Conservation (phyloP, 1,284 basidiomycete species). For the Calocybe gambosa region DNA sequence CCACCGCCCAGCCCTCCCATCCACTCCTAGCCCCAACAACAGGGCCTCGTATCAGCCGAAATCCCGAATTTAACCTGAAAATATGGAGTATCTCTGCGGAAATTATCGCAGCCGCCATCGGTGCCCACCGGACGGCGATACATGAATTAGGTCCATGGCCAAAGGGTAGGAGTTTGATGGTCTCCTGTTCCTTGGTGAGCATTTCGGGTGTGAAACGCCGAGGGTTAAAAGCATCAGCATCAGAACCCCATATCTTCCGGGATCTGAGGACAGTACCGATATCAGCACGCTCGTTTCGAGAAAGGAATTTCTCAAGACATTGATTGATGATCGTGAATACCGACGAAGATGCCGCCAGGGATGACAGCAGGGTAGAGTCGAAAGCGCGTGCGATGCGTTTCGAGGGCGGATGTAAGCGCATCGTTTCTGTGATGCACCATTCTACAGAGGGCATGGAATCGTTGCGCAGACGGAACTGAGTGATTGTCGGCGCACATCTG, state of each 20-base stretch:
- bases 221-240: constrained; percentile 35
- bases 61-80: constrained; percentile 22
- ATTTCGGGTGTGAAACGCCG: constrained; percentile 27
- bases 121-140: constrained; percentile 40
- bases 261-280: constrained; percentile 36
- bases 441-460: constrained; percentile 28
- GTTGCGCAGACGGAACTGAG: constrained; percentile 25
- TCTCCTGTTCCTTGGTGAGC: constrained; percentile 16
- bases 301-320: constrained; percentile 3
- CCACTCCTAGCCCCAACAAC: constrained; percentile 34
- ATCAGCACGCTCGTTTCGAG: constrained; percentile 30
- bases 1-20: constrained; percentile 34
- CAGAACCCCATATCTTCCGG: constrained; percentile 30
- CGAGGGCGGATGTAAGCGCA: constrained; percentile 43
- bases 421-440: constrained; percentile 35
- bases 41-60: constrained; percentile 25
- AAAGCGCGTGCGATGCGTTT: constrained; percentile 30
- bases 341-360: constrained; percentile 11
- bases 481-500: constrained; percentile 28
- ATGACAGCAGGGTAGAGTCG: constrained; percentile 13
- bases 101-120: constrained; percentile 41
- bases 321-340: background rate
- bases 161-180: constrained; percentile 33
- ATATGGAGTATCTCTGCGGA: constrained; percentile 33
- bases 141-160: constrained; percentile 38